Base-by-base conservation (phyloP, 495 filamentous ascomycete genomes). In the Acidomyces sp. region DNA sequence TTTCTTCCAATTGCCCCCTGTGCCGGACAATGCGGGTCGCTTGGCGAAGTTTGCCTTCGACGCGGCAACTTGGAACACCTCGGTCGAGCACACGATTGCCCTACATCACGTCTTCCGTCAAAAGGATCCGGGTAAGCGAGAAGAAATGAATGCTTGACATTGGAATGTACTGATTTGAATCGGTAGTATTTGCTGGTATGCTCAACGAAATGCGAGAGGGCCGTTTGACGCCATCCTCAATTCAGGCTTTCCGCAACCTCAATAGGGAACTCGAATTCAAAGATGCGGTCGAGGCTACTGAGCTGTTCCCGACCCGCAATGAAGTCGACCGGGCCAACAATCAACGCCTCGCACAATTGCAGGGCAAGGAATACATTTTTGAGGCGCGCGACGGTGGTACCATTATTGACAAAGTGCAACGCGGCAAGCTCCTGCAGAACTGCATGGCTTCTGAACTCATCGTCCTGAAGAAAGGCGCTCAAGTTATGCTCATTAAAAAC, bases 401-500 rank as follows among this genome's bases (percentile, higher is more conserved):
- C 0, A 75, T 83, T 18, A 60, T 62, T 20, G 85, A 96, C 46
- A 56, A 60, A 5, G 54, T 56, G 1, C 53, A 75, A 27, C 82
- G 85, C 21, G 83, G 88, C 11, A 88, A 75, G 57, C 62, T 96
- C 1, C 67, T 97, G 0, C 52, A 71, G 2, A 92, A 83, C 55
- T 94, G 90, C 74, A 95, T 97, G 85, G 88, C 87, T 0, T 85
- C 90, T 3, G 69, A 69, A 21, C 46, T 53, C 0, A 72, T 96
- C 13, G 70, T 78, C 32, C 66, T 97, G 30, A 96, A 94, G 60
- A 82, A 88, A 50, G 85, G 85, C 13, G 78, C 86, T 0, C 92
- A 96, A 55, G 92, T 97, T 20, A 96, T 97, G 90, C 62, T 97
- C n/a, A 94, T 96, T 69, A 97, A 97, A 55, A 97, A 97, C 54